A percentile compares a stretch with the other conserved stretches of the same genome.
phyloP scores from a whole-genome alignment of 805 yeast species.

The Ogataea allantospora region DNA sequence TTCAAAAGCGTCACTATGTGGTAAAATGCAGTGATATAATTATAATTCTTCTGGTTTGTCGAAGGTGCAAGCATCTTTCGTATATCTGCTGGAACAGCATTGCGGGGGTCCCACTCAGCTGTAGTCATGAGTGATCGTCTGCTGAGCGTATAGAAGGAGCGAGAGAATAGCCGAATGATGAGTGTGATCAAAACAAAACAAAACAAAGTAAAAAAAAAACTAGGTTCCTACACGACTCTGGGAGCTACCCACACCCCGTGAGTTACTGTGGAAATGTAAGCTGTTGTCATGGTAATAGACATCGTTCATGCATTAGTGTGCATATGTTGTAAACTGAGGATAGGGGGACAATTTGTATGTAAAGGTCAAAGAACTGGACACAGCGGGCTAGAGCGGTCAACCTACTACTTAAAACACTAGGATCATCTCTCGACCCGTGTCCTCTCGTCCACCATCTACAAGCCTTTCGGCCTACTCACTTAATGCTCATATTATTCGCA shows the following conservation, averaged over 20 bases:
- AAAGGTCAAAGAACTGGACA: too few species aligned
- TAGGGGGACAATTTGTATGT: too few species aligned
- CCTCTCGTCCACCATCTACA: background rate
- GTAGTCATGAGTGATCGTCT: constrained; percentile 16
- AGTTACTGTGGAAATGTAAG: too few species aligned
- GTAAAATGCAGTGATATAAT: constrained; percentile 35
- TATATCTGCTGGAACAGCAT: constrained; percentile 41
- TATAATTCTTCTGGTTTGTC: constrained; percentile 17
- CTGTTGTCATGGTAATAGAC: too few species aligned
- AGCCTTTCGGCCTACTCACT: background rate
- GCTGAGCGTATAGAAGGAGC: background rate
- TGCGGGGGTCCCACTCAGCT: constrained; percentile 45
- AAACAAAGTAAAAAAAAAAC: too few species aligned
- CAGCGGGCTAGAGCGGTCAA: too few species aligned
- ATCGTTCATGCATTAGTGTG: too few species aligned
- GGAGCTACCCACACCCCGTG: too few species aligned
- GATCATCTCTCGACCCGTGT: too few species aligned
- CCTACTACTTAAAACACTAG: too few species aligned
- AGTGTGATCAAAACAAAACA: background rate
- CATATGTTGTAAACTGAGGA: too few species aligned
- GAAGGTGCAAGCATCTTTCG: constrained; percentile 29
- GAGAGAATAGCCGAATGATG: background rate
- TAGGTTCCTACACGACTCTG: too few species aligned
- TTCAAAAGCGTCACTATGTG: constrained; percentile 73
- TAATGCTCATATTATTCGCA: constrained; percentile 14